Conservation (phyloP, 345 rosid species). For the Laguncularia racemosa region DNA sequence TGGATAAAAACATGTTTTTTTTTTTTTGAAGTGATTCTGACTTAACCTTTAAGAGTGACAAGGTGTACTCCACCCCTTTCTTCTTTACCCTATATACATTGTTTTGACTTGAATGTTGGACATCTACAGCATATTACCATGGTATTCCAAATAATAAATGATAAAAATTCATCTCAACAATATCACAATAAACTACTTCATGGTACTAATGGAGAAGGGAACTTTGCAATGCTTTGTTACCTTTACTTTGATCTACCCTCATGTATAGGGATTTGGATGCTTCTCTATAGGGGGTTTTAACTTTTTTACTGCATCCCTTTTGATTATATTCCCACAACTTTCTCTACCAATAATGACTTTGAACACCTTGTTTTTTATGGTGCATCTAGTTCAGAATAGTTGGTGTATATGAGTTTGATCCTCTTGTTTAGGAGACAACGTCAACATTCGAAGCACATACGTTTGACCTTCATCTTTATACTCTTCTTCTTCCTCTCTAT, state of each 20-base stretch:
- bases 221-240: not conserved
- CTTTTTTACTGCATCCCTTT: not conserved
- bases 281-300: not conserved
- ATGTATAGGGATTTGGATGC: not conserved
- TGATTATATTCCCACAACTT: not conserved
- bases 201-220: not conserved
- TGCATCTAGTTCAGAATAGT: no score
- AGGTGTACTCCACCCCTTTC: no score
- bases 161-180: not conserved
- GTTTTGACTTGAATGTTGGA: not conserved
- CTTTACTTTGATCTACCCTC: conserved; percentile 4
- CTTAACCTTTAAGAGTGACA: no score
- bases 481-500: no score
- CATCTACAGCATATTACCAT: not conserved
- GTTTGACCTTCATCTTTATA: no score
- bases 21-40: no score
- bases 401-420: no score
- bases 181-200: not conserved
- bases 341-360: conserved; percentile 1
- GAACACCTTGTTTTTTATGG: not conserved
- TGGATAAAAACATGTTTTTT: no score
- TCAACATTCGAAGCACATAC: no score
- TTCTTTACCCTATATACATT: no score
- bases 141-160: not conserved
- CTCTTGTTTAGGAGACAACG: no score